Evolutionary conservation across 768 basidiomycete species (phyloP).

Genomic region (Amanita polypyramis): DNA sequence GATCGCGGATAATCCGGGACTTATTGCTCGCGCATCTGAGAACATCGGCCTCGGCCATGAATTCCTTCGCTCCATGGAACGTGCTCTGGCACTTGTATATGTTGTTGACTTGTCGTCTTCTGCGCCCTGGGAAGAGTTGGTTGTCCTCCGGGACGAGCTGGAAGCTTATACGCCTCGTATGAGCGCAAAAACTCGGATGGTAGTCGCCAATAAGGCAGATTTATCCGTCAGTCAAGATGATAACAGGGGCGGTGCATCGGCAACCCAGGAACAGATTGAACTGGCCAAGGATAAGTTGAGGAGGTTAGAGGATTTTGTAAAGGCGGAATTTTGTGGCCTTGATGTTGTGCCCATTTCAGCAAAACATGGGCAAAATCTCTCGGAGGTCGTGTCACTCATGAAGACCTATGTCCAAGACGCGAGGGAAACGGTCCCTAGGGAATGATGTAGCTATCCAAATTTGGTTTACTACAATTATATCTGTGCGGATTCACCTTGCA

Average conservation of each 20-base stretch:
- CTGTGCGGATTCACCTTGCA: too few species aligned
- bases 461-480: slow-evolving; percentile 3
- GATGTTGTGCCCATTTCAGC: slow-evolving; percentile 80
- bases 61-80: slow-evolving; percentile 88
- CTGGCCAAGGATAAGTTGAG: slow-evolving; percentile 47
- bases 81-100: slow-evolving; percentile 82
- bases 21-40: slow-evolving; percentile 75
- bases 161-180: slow-evolving; percentile 75
- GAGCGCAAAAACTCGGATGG: slow-evolving; percentile 65
- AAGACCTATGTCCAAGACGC: slow-evolving; percentile 48
- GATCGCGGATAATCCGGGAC: slow-evolving; percentile 93
- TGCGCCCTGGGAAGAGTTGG: slow-evolving; percentile 58
- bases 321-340: slow-evolving; percentile 34
- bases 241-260: slow-evolving; percentile 35
- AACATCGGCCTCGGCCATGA: slow-evolving; percentile 91
- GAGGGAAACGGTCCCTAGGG: slow-evolving; percentile 8
- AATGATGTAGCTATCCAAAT: not conserved
- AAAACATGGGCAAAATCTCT: slow-evolving; percentile 77
- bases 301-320: slow-evolving; percentile 47
- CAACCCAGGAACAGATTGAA: slow-evolving; percentile 22
- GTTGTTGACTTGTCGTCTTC: slow-evolving; percentile 73
- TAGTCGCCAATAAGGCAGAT: slow-evolving; percentile 95
- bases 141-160: slow-evolving; percentile 68
- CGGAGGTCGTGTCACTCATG: slow-evolving; percentile 58
- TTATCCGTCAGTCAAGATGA: slow-evolving; percentile 27